Base-by-base conservation (phyloP, 805 yeast species). In the Yamadazyma kitorensis region DNA sequence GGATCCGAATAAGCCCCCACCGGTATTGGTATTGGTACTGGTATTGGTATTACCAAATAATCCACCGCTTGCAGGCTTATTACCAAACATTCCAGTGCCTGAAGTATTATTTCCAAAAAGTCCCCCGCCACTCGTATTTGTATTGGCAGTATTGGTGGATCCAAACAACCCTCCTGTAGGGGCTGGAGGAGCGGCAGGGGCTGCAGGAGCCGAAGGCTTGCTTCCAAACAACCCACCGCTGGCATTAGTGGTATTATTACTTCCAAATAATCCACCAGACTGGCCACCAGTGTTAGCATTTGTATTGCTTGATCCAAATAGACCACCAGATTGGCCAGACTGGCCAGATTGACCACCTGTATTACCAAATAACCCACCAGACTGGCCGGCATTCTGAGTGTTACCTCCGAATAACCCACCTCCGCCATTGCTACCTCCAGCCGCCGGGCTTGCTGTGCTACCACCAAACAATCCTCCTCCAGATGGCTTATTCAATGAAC, bases 121-220 rank as follows among this genome's bases (percentile, higher is more conserved):
- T 8, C 37, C 33, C 10, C 34, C 36, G 17, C 17, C 33, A 24
- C 26, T 8, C 6, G n/a, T 27, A 13, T 15, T 16, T 3, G 28
- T 31, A 16, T 24, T 24, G 16, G 34, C 23, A 24, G 19, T 14
- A 5, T n/a, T n/a, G n/a, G n/a, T n/a, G n/a, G n/a, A n/a, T n/a
- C 45, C 60, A 41, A 55, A 52, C 24, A 64, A 44, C 4, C 70
- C 68, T 22, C 61, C 60, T 11, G 36, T 34, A 24, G 28, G 6
- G 8, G 14, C 55, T 57, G 44, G 54, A 47, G 22, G 9, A 19
- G 33, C 18, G 4, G 24, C 26, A 24, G 14, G 14, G 7, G 6
- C 12, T 12, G 14, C 21, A 18, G 26, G 29, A 24, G 12, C 27
- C 29, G 38, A 31, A 9, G 30, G 7, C 10, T 17, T 25, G 17